Conservation (phyloP, 1,284 basidiomycete species). For the Fistulina hepatica region DNA sequence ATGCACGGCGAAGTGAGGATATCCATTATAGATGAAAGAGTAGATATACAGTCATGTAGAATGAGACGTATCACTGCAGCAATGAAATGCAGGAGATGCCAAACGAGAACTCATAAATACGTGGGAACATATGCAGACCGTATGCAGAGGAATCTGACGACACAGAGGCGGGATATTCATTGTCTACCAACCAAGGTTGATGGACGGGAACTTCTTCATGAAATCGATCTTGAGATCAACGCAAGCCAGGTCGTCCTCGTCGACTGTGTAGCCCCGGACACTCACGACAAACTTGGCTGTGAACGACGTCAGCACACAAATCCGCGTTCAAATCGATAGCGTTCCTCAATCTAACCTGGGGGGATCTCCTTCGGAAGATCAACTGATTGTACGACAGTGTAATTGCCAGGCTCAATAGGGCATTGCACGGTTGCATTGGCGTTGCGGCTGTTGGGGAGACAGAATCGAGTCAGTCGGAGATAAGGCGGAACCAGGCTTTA, state of each 20-base stretch:
- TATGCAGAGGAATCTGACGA: no score
- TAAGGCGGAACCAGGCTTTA: neutral
- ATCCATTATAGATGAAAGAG: no score
- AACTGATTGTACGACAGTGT: slow-evolving; percentile 71
- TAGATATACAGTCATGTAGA: no score
- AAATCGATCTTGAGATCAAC: slow-evolving; percentile 73
- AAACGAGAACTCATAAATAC: no score
- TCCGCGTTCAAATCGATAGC: slow-evolving; percentile 2
- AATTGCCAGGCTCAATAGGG: slow-evolving; percentile 61
- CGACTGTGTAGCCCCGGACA: slow-evolving; percentile 64
- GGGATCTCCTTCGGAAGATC: slow-evolving; percentile 84
- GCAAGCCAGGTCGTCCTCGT: slow-evolving; percentile 75
- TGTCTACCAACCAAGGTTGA: slow-evolving; percentile 18
- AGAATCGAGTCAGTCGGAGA: slow-evolving; percentile 8
- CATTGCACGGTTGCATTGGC: slow-evolving; percentile 68
- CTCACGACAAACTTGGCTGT: slow-evolving; percentile 79
- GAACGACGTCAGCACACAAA: slow-evolving; percentile 5
- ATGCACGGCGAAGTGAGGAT: no score
- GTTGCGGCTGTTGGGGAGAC: slow-evolving; percentile 37
- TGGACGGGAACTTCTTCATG: slow-evolving; percentile 33
- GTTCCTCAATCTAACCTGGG: slow-evolving; percentile 40
- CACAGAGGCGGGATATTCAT: no score
- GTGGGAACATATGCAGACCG: no score
- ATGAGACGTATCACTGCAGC: no score
- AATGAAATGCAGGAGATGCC: no score